Evolutionary conservation across 2,329 filamentous ascomycete species (phyloP).

Genomic region (Diaporthe caulivora): DNA sequence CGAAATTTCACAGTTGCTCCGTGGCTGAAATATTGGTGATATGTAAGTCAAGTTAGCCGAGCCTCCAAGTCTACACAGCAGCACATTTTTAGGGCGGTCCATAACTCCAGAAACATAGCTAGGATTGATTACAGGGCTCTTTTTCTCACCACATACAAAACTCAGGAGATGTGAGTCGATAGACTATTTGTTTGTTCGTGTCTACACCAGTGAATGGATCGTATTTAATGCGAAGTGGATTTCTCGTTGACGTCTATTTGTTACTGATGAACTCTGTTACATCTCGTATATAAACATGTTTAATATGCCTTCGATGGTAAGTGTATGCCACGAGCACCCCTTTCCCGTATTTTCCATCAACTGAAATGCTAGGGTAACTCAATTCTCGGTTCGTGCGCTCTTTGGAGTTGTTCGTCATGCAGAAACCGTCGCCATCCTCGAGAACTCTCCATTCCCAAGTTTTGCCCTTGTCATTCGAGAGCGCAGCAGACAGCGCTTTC

Average conservation of each 20-base stretch:
- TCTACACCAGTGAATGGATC: no score
- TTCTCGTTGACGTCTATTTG: not conserved
- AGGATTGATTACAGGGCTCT: not conserved
- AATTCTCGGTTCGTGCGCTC: constrained; percentile 57
- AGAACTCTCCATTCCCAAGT: constrained; percentile 54
- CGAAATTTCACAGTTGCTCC: not conserved
- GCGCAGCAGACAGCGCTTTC: constrained; percentile 50
- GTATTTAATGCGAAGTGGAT: no score
- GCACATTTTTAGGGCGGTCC: not conserved
- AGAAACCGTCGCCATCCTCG: constrained; percentile 59
- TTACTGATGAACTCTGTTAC: constrained; percentile 42
- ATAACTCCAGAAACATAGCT: no score
- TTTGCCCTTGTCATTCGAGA: constrained; percentile 52
- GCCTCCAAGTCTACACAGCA: no score
- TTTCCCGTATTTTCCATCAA: constrained; percentile 40
- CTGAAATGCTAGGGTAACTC: constrained; percentile 57
- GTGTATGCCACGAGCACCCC: constrained; percentile 56
- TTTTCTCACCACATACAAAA: no score
- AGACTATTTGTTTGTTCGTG: no score
- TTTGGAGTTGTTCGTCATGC: constrained; percentile 58
- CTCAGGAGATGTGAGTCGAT: not conserved
- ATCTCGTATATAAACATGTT: constrained; percentile 51
- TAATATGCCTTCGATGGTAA: constrained; percentile 57
- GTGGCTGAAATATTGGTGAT: no score
- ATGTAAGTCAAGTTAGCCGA: no score